Conservation (phyloP, 495 filamentous ascomycete genomes). For the Ascobolus immersus region DNA sequence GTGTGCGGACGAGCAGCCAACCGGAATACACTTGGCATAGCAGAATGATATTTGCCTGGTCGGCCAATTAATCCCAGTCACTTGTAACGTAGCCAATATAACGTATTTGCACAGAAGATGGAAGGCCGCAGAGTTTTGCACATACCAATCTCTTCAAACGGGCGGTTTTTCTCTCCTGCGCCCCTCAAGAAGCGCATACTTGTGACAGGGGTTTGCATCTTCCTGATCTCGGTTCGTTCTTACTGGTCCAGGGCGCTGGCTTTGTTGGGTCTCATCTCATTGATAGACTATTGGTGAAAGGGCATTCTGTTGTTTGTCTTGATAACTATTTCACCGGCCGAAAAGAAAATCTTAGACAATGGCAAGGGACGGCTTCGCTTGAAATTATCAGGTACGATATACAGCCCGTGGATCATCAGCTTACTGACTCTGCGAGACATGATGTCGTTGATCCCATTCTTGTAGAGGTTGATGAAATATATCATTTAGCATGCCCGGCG, state of each 20-base stretch:
- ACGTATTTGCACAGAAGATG: no score
- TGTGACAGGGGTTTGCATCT: no score
- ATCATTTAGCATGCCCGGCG: slow-evolving; percentile 16
- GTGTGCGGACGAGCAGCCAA: no score
- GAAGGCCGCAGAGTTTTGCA: no score
- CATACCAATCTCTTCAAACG: no score
- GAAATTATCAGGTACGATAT: slow-evolving; percentile 15
- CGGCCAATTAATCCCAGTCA: no score
- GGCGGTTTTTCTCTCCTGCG: no score
- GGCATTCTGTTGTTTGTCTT: slow-evolving; percentile 14
- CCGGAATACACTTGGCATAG: no score
- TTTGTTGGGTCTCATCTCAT: slow-evolving; percentile 17
- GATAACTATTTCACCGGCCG: slow-evolving; percentile 16
- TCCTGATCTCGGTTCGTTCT: no score
- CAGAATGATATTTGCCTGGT: no score
- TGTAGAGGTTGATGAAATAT: slow-evolving; percentile 15
- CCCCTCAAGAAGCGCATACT: no score
- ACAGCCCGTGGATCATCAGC: slow-evolving; percentile 1
- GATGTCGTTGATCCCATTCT: slow-evolving; percentile 15
- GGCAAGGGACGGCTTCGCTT: slow-evolving; percentile 15
- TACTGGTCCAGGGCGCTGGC: slow-evolving; percentile 12
- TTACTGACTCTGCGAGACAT: slow-evolving; percentile 9
- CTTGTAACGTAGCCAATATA: no score
- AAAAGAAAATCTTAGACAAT: slow-evolving; percentile 12
- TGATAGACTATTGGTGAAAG: slow-evolving; percentile 15